A percentile compares a stretch with the other conserved stretches of the same genome.
phyloP scores from a whole-genome alignment of 495 filamentous ascomycete species.

The Penicillium pulvis region DNA sequence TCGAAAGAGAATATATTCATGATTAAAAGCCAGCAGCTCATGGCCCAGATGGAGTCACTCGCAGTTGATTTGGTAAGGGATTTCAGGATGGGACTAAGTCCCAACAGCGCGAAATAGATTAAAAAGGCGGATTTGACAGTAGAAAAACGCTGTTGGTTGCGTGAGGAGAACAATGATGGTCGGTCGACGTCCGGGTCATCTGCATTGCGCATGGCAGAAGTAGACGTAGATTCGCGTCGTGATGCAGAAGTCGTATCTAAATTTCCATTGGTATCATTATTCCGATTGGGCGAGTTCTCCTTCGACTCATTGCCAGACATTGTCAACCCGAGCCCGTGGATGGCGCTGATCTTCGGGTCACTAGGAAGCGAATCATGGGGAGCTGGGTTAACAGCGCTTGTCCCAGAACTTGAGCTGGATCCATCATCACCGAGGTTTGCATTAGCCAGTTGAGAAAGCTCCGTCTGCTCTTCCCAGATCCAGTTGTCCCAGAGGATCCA shows the following conservation, averaged over 20 bases:
- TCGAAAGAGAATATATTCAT: slow-evolving; percentile 98
- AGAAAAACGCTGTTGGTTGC: slow-evolving; percentile 66
- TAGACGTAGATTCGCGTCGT: background rate
- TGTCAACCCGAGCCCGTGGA: slow-evolving; percentile 52
- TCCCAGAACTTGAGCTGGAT: slow-evolving; percentile 48
- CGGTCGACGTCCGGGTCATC: slow-evolving; percentile 26
- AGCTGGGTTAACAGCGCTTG: slow-evolving; percentile 39
- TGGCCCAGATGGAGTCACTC: slow-evolving; percentile 92
- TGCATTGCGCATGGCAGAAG: slow-evolving; percentile 6
- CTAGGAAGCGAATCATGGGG: slow-evolving; percentile 23
- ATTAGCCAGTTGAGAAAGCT: slow-evolving; percentile 34
- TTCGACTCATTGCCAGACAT: slow-evolving; percentile 37
- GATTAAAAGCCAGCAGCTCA: slow-evolving; percentile 87
- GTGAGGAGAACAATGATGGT: slow-evolving; percentile 51
- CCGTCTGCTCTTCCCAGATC: slow-evolving; percentile 64
- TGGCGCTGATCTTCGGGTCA: slow-evolving; percentile 33
- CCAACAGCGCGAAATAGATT: slow-evolving; percentile 89
- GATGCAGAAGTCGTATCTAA: slow-evolving; percentile 5
- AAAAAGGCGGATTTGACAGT: slow-evolving; percentile 89
- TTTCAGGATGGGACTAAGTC: slow-evolving; percentile 90
- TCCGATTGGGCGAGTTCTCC: slow-evolving; percentile 26
- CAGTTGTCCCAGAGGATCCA: slow-evolving; percentile 93
- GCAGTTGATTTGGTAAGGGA: slow-evolving; percentile 89
- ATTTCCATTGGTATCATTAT: slow-evolving; percentile 19
- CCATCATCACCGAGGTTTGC: slow-evolving; percentile 47